A percentile compares a stretch with the other conserved stretches of the same genome.
These are phyloP conservation scores for Entomortierella parvispora DNA, from an alignment of 192 early-diverging fungal species.

Conservation along the genomic window DNA sequence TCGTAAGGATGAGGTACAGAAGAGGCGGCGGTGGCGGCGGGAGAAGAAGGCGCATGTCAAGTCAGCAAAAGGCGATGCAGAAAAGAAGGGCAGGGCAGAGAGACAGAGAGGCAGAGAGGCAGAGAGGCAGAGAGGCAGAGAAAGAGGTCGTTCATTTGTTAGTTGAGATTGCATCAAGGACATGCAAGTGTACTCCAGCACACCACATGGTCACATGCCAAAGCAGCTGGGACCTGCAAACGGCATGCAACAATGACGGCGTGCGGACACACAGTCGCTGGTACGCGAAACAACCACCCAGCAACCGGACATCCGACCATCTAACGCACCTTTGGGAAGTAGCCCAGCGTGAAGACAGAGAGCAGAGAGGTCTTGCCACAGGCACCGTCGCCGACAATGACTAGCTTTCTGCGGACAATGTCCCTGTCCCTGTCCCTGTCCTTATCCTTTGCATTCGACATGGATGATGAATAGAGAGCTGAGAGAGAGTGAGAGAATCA, in stretches of 20 bases:
- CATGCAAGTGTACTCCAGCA: no score
- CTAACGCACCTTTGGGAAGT: conserved; percentile 87
- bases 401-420: conserved; percentile 82
- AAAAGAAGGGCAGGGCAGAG: conserved; percentile 1
- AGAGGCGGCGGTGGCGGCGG: background rate
- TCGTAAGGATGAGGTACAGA: background rate
- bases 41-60: no score
- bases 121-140: background rate
- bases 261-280: no score
- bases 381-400: conserved; percentile 89
- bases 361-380: conserved; percentile 86
- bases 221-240: no score
- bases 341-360: conserved; percentile 78
- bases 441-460: conserved; percentile 44
- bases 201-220: no score
- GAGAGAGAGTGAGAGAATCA: background rate
- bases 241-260: no score
- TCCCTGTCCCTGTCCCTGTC: conserved; percentile 8
- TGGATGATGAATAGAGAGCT: background rate
- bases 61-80: background rate
- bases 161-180: no score
- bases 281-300: no score
- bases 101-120: background rate
- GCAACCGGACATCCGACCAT: no score
- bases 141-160: no score